Evolutionary conservation across 2,329 filamentous ascomycete species (phyloP).

Genomic region (Phialophora chinensis): DNA sequence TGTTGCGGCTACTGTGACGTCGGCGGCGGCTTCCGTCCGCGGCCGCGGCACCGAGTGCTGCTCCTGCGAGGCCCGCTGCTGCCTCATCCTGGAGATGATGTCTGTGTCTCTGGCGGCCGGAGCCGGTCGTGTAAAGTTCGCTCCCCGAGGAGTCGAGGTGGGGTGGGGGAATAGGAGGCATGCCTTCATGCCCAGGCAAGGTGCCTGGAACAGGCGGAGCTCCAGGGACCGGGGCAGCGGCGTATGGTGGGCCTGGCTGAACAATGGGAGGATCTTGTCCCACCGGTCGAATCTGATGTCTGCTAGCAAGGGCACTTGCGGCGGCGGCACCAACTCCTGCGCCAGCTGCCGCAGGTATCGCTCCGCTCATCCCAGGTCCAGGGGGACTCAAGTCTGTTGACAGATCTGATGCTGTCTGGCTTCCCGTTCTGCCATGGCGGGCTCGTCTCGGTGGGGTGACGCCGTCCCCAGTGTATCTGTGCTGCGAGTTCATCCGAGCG

Average conservation of each 20-base stretch:
- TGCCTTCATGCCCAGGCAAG: conserved; percentile 31
- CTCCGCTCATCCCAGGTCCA: conserved; percentile 33
- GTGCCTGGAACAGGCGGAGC: neutral
- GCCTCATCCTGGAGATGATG: conserved; percentile 42
- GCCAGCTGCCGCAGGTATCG: conserved; percentile 28
- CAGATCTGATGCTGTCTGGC: conserved; percentile 39
- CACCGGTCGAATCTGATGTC: conserved; percentile 39
- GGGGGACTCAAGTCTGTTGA: conserved; percentile 32
- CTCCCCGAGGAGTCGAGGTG: conserved; percentile 49
- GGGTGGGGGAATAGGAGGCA: conserved; percentile 50
- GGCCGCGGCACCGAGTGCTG: conserved; percentile 41
- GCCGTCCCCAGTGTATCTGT: conserved; percentile 75
- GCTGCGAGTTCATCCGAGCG: conserved; percentile 60
- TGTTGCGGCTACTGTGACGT: conserved; percentile 41
- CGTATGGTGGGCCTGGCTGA: conserved; percentile 34
- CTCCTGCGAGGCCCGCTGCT: conserved; percentile 44
- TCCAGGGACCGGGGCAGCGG: conserved; percentile 38
- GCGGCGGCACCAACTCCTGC: conserved; percentile 34
- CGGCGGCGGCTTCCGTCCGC: conserved; percentile 43
- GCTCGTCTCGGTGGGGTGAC: conserved; percentile 46
- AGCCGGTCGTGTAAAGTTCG: conserved; percentile 42
- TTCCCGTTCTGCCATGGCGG: conserved; percentile 35
- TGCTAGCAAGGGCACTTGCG: conserved; percentile 38
- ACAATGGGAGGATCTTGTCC: conserved; percentile 45
- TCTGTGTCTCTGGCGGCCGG: conserved; percentile 38